Evolutionary conservation across 2,329 filamentous ascomycete species (phyloP).

Genomic region (Fusarium coicis): DNA sequence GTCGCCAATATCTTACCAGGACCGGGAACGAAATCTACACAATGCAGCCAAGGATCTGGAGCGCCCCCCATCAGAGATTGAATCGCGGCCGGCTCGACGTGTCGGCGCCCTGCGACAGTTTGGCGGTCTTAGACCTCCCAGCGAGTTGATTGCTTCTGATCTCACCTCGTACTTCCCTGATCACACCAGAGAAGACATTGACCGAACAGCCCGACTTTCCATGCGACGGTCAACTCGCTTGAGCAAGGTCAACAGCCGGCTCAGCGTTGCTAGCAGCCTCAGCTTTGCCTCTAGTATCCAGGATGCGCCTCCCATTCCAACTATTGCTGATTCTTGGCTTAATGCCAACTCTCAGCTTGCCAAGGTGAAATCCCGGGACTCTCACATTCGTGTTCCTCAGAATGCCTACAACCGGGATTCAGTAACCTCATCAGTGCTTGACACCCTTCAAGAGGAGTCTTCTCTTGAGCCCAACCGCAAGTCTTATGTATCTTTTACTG

Average conservation of each 20-base stretch:
- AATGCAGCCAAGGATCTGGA: constrained; percentile 69
- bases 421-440: constrained; percentile 86
- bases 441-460: constrained; percentile 91
- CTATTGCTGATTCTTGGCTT: constrained; percentile 94
- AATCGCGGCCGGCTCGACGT: constrained; percentile 55
- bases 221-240: constrained; percentile 89
- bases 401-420: constrained; percentile 78
- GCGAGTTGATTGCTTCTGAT: constrained; percentile 96
- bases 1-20: constrained; percentile 79
- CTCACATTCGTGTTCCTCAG: constrained; percentile 58
- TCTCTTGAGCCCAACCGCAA: constrained; percentile 88
- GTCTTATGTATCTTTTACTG: constrained; percentile 91
- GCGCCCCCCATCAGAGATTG: constrained; percentile 62
- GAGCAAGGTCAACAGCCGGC: constrained; percentile 90
- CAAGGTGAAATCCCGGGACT: constrained; percentile 56
- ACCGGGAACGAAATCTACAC: constrained; percentile 74
- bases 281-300: constrained; percentile 92
- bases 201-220: constrained; percentile 92
- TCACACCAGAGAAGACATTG: constrained; percentile 92
- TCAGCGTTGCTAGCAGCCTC: constrained; percentile 93
- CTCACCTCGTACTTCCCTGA: constrained; percentile 97
- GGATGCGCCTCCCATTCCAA: constrained; percentile 94
- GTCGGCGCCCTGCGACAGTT: constrained; percentile 78
- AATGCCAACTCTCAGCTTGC: constrained; percentile 57
- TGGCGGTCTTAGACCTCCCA: constrained; percentile 91